Percentiles rank a stretch among this genome's conserved stretches.
Evolutionary conservation across 2,329 filamentous ascomycete species (phyloP).

Genomic region (Zalaria sp.): DNA sequence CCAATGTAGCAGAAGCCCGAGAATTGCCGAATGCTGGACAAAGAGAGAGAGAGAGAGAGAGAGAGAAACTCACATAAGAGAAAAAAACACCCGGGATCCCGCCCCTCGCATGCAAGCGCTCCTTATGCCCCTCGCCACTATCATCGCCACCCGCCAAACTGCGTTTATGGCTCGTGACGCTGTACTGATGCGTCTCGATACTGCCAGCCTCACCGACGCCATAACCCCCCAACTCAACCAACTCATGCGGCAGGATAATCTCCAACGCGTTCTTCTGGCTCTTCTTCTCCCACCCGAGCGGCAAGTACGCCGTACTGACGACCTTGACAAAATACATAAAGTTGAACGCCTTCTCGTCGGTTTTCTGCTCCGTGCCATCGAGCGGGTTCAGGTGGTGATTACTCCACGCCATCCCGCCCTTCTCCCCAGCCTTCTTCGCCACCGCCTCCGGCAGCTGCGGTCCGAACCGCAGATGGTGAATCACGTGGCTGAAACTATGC

Average conservation of each 20-base stretch:
- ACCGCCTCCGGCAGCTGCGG: conserved; percentile 72
- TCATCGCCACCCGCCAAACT: conserved; percentile 75
- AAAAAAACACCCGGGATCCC: conserved; percentile 98
- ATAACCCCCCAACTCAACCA: conserved; percentile 52
- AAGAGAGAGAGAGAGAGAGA: neutral
- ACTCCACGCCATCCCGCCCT: conserved; percentile 50
- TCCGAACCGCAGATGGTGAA: conserved; percentile 85
- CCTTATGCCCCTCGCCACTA: conserved; percentile 74
- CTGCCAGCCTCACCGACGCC: conserved; percentile 58
- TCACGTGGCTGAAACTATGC: conserved; percentile 79
- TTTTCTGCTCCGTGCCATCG: conserved; percentile 64
- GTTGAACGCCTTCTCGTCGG: conserved; percentile 74
- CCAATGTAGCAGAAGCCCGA: neutral
- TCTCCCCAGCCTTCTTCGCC: conserved; percentile 46
- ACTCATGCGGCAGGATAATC: conserved; percentile 25
- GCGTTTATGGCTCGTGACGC: conserved; percentile 89
- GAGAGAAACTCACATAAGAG: conserved; percentile 68
- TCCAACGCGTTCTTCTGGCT: conserved; percentile 12
- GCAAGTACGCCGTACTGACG: conserved; percentile 87
- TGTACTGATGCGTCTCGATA: conserved; percentile 96
- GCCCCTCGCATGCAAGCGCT: conserved; percentile 75
- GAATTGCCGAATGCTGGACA: neutral
- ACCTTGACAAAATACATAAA: conserved; percentile 99
- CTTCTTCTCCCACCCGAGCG: conserved; percentile 70
- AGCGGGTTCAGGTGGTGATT: conserved; percentile 89